phyloP scores from a whole-genome alignment of 345 rosid species.

The Erodium maritimum region DNA sequence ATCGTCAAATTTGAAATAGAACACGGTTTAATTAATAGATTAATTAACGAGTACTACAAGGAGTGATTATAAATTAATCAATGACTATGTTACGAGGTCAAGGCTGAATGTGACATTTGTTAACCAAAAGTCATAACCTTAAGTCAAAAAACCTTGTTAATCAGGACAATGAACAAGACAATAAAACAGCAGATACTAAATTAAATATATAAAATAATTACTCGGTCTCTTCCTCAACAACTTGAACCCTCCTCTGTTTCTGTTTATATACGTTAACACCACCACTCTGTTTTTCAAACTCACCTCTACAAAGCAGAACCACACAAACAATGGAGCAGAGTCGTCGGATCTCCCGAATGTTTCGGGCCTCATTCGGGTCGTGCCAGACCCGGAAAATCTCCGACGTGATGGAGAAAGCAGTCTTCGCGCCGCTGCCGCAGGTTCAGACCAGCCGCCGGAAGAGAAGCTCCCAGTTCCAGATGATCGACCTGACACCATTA shows the following conservation, averaged over 20 bases:
- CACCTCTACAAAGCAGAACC: too few species aligned
- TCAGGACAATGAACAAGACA: not conserved
- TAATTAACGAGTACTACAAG: too few species aligned
- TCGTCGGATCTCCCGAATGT: constrained; percentile 47
- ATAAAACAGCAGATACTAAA: not conserved
- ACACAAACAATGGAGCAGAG: constrained; percentile 15
- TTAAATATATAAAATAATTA: too few species aligned
- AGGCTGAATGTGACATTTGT: not conserved
- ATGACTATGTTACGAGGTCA: not conserved
- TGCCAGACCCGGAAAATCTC: constrained; percentile 42
- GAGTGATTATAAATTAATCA: too few species aligned
- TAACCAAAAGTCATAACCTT: not conserved
- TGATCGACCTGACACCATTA: constrained; percentile 6
- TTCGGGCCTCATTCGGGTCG: constrained; percentile 49
- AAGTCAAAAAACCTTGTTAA: not conserved
- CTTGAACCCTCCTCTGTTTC: not conserved
- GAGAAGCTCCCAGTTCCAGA: constrained; percentile 7
- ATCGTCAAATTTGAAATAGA: too few species aligned
- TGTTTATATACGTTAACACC: not conserved
- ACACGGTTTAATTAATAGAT: too few species aligned
- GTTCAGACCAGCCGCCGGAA: not conserved
- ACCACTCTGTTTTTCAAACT: not conserved
- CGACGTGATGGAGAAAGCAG: constrained; percentile 48
- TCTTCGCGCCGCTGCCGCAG: constrained; percentile 11
- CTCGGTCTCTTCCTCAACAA: not conserved